phyloP scores from a whole-genome alignment of 305 asterid species.

The Andrographis paniculata region DNA sequence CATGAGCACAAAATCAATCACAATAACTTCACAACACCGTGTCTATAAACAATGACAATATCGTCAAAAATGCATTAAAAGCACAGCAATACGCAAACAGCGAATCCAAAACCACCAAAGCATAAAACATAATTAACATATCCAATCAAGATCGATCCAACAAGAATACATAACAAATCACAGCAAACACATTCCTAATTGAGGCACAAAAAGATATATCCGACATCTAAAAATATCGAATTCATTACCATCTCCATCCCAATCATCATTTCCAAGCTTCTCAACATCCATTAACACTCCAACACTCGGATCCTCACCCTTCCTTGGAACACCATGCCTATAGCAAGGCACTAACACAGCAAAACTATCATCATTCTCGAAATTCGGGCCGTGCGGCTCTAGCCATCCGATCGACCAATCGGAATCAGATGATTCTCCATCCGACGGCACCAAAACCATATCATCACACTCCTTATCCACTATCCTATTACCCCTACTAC shows the following conservation, averaged over 20 bases:
- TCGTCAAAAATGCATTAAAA: too few relatives aligned
- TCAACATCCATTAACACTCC: conserved; percentile 40
- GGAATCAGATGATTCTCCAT: conserved; percentile 87
- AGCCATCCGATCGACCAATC: conserved; percentile 98
- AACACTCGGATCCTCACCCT: conserved; percentile 28
- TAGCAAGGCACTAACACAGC: conserved; percentile 96
- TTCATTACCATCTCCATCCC: conserved; percentile 67
- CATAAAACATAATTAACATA: too few relatives aligned
- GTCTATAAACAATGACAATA: too few relatives aligned
- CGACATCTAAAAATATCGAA: conserved; percentile 6
- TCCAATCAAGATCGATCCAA: too few relatives aligned
- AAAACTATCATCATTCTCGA: conserved; percentile 70
- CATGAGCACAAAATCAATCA: too few relatives aligned
- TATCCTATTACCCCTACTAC: conserved; percentile 52
- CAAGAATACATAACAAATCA: too few relatives aligned
- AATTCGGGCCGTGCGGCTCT: conserved; percentile 81
- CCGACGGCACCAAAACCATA: conserved; percentile 82
- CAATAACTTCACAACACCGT: too few relatives aligned
- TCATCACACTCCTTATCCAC: conserved; percentile 80
- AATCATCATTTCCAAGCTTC: conserved; percentile 40
- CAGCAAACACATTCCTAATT: too few relatives aligned
- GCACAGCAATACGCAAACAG: too few relatives aligned
- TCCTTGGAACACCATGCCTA: conserved; percentile 39
- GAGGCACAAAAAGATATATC: not conserved
- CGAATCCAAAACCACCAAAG: too few relatives aligned